Evolutionary conservation across 2,329 filamentous ascomycete genomes (phyloP).

Genomic region (Pseudonectria buxi): DNA sequence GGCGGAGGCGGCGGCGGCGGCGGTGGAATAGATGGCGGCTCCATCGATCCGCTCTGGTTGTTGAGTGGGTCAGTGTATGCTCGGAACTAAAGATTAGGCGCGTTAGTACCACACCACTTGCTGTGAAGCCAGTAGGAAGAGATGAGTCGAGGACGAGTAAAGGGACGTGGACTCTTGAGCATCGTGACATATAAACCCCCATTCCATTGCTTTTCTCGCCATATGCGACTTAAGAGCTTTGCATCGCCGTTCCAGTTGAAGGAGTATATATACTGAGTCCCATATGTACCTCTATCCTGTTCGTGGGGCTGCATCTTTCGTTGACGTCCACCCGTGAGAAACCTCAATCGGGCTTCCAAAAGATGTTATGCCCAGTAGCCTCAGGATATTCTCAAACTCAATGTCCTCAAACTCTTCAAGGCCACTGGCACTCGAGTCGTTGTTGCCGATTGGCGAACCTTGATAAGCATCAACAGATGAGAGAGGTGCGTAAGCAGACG

Average conservation of each 20-base stretch:
- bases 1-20: constrained; percentile 66
- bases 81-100: constrained; percentile 42
- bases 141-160: constrained; percentile 13
- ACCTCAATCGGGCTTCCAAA: constrained; percentile 7
- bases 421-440: constrained; percentile 12
- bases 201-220: constrained; percentile 22
- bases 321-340: background rate
- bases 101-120: constrained; percentile 13
- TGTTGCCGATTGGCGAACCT: constrained; percentile 2
- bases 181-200: constrained; percentile 21
- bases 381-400: constrained; percentile 21
- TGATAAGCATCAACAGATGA: constrained; percentile 3
- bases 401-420: constrained; percentile 24
- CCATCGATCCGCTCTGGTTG: constrained; percentile 39
- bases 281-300: too few relatives aligned
- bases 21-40: constrained; percentile 52
- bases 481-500: constrained; percentile 5
- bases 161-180: constrained; percentile 21
- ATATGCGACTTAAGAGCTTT: constrained; percentile 2
- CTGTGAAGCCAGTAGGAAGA: constrained; percentile 18
- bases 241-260: background rate
- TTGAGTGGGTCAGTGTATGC: constrained; percentile 51
- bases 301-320: too few relatives aligned
- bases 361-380: constrained; percentile 15
- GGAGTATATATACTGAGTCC: background rate